Percentiles rank a stretch among this genome's conserved stretches.
phyloP scores from a whole-genome alignment of 179 eudicot genomes.

The Gypsophila paniculata region DNA sequence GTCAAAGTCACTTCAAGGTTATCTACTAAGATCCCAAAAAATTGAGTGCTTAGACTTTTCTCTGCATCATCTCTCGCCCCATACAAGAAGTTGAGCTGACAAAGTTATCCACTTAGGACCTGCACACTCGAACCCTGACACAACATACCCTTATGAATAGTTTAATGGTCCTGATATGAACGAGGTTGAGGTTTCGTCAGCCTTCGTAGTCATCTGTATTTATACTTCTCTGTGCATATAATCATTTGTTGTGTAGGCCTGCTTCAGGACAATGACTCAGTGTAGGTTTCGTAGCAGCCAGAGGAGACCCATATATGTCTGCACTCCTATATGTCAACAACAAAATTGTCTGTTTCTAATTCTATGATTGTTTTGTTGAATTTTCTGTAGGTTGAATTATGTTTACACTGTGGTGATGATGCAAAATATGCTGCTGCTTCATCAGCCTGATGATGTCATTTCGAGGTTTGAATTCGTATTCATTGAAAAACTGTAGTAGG shows the following conservation, averaged over 20 bases:
- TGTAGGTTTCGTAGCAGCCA: slow-evolving; percentile 17
- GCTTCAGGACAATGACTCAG: slow-evolving; percentile 6
- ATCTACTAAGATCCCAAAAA: background rate
- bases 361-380: slow-evolving; percentile 8
- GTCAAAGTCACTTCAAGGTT: background rate
- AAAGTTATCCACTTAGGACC: background rate
- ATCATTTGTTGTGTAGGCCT: slow-evolving; percentile 8
- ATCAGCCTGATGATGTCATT: slow-evolving; percentile 8
- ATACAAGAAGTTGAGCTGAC: no score
- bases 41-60: background rate
- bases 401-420: slow-evolving; percentile 15
- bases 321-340: slow-evolving; percentile 6
- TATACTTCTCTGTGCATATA: background rate
- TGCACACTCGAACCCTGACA: background rate
- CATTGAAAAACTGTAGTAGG: background rate
- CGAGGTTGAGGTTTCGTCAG: background rate
- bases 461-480: background rate
- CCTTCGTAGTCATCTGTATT: background rate
- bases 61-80: background rate
- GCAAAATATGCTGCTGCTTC: slow-evolving; percentile 5
- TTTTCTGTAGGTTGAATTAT: slow-evolving; percentile 15
- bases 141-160: background rate
- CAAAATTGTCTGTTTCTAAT: slow-evolving; percentile 7
- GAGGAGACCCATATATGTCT: slow-evolving; percentile 12
- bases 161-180: background rate